Conservation (phyloP, 1,284 basidiomycete species). For the Abortiporus biennis region DNA sequence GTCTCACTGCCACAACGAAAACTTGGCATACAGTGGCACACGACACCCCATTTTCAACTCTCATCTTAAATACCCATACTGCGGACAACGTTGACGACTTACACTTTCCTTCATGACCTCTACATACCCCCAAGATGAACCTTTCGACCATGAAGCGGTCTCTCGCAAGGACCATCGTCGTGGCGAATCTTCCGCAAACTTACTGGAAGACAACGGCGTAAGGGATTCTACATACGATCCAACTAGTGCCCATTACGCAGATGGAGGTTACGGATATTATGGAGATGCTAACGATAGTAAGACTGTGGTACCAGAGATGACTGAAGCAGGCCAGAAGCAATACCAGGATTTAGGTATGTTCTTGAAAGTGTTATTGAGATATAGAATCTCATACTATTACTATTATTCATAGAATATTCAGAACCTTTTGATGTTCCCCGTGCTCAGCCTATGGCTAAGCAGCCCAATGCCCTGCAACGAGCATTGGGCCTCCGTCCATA, state of each 20-base stretch:
- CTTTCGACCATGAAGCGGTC: conserved; percentile 13
- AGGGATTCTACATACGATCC: conserved; percentile 6
- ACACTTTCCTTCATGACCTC: no score
- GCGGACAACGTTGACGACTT: no score
- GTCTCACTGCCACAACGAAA: no score
- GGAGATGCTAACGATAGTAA: no score
- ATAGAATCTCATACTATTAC: neutral
- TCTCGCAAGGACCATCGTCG: conserved; percentile 3
- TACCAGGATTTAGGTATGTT: conserved; percentile 53
- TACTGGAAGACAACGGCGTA: no score
- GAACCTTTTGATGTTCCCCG: conserved; percentile 37
- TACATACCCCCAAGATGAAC: conserved; percentile 16
- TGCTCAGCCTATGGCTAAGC: conserved; percentile 26
- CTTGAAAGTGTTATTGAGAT: neutral
- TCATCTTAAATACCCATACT: no score
- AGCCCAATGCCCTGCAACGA: conserved; percentile 31
- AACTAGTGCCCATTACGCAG: neutral
- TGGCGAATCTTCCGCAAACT: conserved; percentile 5
- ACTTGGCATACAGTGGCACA: no score
- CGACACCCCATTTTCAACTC: no score
- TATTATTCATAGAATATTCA: conserved; percentile 43
- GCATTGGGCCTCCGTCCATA: conserved; percentile 36
- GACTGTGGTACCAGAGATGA: no score
- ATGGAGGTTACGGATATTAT: neutral
- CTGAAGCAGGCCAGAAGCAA: conserved; percentile 9